phyloP scores from a whole-genome alignment of 192 early-diverging fungal species.

The Coemansia sp. region DNA sequence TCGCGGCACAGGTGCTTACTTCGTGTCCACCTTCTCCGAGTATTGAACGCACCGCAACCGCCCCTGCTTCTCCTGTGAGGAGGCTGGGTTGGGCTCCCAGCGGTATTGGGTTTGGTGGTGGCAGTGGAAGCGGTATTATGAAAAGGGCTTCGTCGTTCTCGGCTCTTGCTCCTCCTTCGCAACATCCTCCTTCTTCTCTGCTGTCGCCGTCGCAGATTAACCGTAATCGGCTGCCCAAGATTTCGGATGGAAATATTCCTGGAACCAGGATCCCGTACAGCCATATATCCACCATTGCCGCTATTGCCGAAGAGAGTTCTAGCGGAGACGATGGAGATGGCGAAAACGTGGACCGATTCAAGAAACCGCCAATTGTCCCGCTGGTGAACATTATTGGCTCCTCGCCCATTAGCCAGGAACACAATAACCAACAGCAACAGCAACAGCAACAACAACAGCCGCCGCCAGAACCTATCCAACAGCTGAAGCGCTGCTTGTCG shows the following conservation, averaged over 20 bases:
- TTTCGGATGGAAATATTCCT: conserved; percentile 3
- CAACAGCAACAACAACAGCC: conserved; percentile 3
- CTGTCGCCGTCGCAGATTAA: not conserved
- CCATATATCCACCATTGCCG: not conserved
- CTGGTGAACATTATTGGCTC: not conserved
- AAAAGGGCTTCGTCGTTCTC: no score
- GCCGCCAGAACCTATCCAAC: conserved; percentile 8
- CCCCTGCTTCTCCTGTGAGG: no score
- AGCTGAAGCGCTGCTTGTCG: conserved; percentile 18
- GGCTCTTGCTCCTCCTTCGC: no score
- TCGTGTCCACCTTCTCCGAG: not conserved
- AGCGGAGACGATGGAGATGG: not conserved
- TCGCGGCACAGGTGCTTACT: conserved; percentile 1
- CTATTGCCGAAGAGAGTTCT: not conserved
- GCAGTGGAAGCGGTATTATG: no score
- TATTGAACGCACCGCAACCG: no score
- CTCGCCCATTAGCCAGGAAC: not conserved
- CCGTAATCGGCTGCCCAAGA: not conserved
- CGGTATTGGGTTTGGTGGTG: no score
- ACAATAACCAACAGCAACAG: not conserved
- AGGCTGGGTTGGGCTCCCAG: no score
- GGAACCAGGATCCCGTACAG: conserved; percentile 7
- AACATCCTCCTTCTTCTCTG: no score
- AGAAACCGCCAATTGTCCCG: not conserved
- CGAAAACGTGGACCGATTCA: not conserved